Evolutionary conservation across 176 grass and related monocot species (phyloP), one percentile per base, ranked within the genome.

Genomic region (Hsuehochloa calcarea): DNA sequence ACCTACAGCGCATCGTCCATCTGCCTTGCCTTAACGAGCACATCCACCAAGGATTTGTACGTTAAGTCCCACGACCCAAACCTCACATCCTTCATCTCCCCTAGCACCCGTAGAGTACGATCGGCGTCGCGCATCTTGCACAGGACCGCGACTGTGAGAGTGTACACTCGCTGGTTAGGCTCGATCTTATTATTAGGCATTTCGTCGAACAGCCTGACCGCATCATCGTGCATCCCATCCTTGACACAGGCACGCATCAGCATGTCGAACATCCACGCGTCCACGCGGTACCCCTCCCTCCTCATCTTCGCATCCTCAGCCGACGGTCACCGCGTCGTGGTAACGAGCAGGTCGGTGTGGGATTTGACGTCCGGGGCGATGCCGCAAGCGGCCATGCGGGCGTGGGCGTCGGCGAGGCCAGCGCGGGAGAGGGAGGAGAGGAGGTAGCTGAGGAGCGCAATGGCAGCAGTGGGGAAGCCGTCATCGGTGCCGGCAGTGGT

Each of bases 141-240:
- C 12, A 89, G 75, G 6, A 69, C 82, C 22, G 44, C 23, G 55
- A 95, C 70, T 25, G 40, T 12, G 12, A 79, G 56, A 12, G 39
- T 34, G 76, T 92, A 95, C 64, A 83, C 43, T 9, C 25, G 79
- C 46, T 35, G 47, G 69, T 97, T 73, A 2, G 85, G 87, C 69
- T 87, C 26, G 61, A 93, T 41, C 67, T 89, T 82, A 0, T 29
- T 22, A 1, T 56, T 71, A 4, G 69, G 65, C 82, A 95, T 90
- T 93, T 97, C 95, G 19, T 87, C 92, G 40, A 97, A 91, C 79
- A 91, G 92, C 79, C 82, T 87, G 46, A 95, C 72, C 0, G 86
- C 87, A 14, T 88, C 79, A 35, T 69, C 60, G 25, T 81, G 73
- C 70, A 87, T 93, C 68, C 75, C 83, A 78, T 55, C 84, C 61